Percentiles rank a stretch among this genome's conserved stretches.
These are phyloP conservation scores for Abrus pulchellus DNA, from an alignment of 306 rosid species.

Conservation along the genomic window DNA sequence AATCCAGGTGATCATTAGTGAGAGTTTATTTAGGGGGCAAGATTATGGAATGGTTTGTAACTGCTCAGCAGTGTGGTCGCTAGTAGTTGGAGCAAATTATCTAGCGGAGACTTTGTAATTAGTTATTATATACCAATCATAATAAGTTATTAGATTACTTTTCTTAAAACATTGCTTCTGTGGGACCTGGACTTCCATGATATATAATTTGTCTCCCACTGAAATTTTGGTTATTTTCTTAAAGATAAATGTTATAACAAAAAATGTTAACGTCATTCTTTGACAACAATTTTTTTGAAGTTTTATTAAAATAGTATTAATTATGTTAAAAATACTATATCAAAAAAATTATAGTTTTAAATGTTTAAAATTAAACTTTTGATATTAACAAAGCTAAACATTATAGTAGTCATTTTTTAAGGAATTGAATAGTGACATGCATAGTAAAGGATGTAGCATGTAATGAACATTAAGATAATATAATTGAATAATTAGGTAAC, in stretches of 20 bases:
- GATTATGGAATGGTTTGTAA: conserved; percentile 41
- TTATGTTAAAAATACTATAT: too few relatives aligned
- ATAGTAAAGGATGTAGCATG: too few relatives aligned
- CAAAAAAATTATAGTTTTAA: too few relatives aligned
- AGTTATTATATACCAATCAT: not conserved
- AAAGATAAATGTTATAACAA: not conserved
- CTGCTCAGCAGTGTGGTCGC: conserved; percentile 29
- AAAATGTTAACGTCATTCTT: too few relatives aligned
- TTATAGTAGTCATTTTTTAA: too few relatives aligned
- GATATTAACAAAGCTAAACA: too few relatives aligned
- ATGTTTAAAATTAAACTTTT: too few relatives aligned
- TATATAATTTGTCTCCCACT: not conserved
- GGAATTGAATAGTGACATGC: too few relatives aligned
- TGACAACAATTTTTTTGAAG: too few relatives aligned
- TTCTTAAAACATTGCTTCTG: not conserved
- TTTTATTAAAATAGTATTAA: too few relatives aligned
- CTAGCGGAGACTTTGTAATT: not conserved
- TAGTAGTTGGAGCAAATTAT: conserved; percentile 13
- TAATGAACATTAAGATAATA: too few relatives aligned
- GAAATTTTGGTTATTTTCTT: not conserved
- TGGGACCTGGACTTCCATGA: not conserved
- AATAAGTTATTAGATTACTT: not conserved
- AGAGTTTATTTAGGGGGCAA: not conserved
- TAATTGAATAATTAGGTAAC: too few relatives aligned
- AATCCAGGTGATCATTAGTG: not conserved